Evolutionary conservation across 2,329 filamentous ascomycete species (phyloP), one percentile per base, ranked within the genome.

Genomic region (Hypoxylon sp.): DNA sequence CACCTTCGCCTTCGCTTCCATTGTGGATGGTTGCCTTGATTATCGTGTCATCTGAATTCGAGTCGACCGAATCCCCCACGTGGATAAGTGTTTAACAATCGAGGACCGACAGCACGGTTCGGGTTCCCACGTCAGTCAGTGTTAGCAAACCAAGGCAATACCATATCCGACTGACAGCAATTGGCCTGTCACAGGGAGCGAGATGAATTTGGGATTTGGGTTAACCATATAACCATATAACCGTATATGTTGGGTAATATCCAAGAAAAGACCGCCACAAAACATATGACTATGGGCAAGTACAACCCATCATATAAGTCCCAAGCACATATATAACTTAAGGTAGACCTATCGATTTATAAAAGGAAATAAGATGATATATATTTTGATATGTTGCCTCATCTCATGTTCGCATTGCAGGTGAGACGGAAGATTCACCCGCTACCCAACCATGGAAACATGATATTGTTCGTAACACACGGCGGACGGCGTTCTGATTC

Each of bases 1-100:
- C 76, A 83, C 81, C 78, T 82, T 82, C 67, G 83, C 82, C 78
- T 83, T 81, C 69, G 85, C 78, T 77, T 87, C 86, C 77, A 86
- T 81, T 42, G 50, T 64, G 35, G 59, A 37, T 44, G 14, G 22
- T 44, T 59, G 13, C 44, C 30, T 58, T 30, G 54, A 7, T 35
- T 56, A 33, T 54, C 17, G 48, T 30, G 6, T 37, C 44, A 57
- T 61, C 31, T 31, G 42, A 37, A 50, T 49, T 20, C 37, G 20
- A 49, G 50, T 33, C 2, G 27, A 35, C 27, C 25, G 8, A 14
- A 31, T n/a, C 40, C 8, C 27, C 20, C 25, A 44, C 10, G 22
- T 22, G 11, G 51, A 27, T 17, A 64, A 50, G 35, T 11, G n/a
- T 27, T 42, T 42, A 35, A 25, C 8, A 35, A 42, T 42, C 17